Evolutionary conservation across 768 basidiomycete species (phyloP), one percentile per base, ranked within the genome.

Genomic region (Leucosporidium creatinivorum): DNA sequence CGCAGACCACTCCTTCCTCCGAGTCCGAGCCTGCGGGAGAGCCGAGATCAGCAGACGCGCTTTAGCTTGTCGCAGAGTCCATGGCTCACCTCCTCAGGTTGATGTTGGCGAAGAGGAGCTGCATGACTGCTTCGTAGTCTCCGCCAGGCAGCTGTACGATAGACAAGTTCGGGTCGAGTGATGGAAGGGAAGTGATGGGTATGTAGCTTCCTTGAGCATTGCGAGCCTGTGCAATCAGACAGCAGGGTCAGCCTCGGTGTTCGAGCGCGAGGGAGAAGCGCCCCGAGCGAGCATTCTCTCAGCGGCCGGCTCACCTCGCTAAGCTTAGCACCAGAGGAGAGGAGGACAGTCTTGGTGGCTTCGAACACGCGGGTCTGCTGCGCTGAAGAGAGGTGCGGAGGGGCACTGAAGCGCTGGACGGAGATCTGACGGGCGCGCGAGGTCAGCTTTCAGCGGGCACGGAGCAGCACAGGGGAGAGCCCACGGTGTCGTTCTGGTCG

Each of bases 401-500:
- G 15, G 13, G 39, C 8, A 44, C 39, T 44, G 39, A 44, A 44
- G 39, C 39, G 39, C 15, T 44, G 39, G 15, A 17, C 39, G 39
- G 39, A 44, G 39, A 44, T 44, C 39, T 44, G 13, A 15, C 8
- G 39, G 15, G 39, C 39, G 39, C 3, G 39, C 39, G 3, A 17
- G 39, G 13, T 44, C 8, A 44, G 39, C 15, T 33, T n/a, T 33
- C 33, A 17, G 15, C 39, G 39, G 39, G 8, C 15, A 9, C 39
- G 39, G 39, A 44, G 39, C 8, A 44, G 18, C 18, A 26, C 26
- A 4, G 23, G 47, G 36, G 39, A 21, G n/a, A 21, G 1, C 54
- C 9, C 25, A 63, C 62, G 44, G 31, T 47, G 28, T 63, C 62
- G 52, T 25, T 25, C 52, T 63, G 56, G 21, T 63, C 62, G 7